These are phyloP conservation scores for Apophysomyces ossiformis DNA, from an alignment of 371 early-diverging fungal genomes.

Conservation along the genomic window DNA sequence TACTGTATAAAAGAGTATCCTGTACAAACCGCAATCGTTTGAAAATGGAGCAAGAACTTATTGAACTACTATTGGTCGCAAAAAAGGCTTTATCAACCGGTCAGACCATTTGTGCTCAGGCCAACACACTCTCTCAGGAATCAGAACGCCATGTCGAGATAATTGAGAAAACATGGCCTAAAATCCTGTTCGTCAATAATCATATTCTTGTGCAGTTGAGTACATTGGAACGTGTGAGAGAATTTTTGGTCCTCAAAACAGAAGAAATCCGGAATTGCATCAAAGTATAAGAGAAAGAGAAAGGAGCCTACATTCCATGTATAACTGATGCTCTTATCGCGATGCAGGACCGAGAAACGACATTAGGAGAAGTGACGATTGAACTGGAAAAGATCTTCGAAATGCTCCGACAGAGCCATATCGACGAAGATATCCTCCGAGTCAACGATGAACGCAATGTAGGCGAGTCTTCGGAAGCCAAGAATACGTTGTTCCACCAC, in stretches of 20 bases:
- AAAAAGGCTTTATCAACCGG: slow-evolving; percentile 50
- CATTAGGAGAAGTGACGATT: slow-evolving; percentile 39
- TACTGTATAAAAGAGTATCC: no score
- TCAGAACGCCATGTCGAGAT: slow-evolving; percentile 39
- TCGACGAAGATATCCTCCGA: slow-evolving; percentile 44
- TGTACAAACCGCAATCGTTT: no score
- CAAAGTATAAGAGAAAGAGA: slow-evolving; percentile 27
- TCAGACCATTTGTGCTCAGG: slow-evolving; percentile 47
- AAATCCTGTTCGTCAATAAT: slow-evolving; percentile 44
- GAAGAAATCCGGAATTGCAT: slow-evolving; percentile 30
- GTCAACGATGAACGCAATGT: slow-evolving; percentile 27
- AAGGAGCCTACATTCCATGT: background rate
- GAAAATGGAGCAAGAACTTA: slow-evolving; percentile 50
- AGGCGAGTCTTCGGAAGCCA: background rate
- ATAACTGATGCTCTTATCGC: background rate
- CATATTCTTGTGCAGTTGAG: slow-evolving; percentile 43
- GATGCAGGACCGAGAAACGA: slow-evolving; percentile 39
- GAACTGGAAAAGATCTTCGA: slow-evolving; percentile 45
- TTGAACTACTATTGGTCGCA: slow-evolving; percentile 42
- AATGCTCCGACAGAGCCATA: slow-evolving; percentile 30
- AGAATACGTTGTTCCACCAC: slow-evolving; percentile 45
- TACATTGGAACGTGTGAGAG: slow-evolving; percentile 40
- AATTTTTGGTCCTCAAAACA: slow-evolving; percentile 32
- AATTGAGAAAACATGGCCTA: slow-evolving; percentile 49
- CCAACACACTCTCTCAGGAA: slow-evolving; percentile 36